phyloP scores from a whole-genome alignment of 2,329 filamentous ascomycete species.

The Neopestalotiopsis clavispora region DNA sequence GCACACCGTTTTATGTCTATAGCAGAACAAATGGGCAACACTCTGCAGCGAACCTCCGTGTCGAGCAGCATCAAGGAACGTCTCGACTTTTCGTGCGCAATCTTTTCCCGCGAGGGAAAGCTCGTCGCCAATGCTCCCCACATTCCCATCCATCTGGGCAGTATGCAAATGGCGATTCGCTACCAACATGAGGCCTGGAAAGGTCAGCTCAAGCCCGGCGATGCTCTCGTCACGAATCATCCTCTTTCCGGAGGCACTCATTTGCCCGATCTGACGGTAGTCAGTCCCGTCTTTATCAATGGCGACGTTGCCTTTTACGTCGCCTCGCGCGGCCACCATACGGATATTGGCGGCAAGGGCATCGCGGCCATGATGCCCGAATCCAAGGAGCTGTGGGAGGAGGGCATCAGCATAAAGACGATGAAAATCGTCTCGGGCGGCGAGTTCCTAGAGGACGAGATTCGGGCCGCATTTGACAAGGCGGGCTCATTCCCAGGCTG shows the following conservation, averaged over 20 bases:
- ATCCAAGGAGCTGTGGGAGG: conserved; percentile 45
- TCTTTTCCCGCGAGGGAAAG: conserved; percentile 75
- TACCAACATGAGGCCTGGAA: conserved; percentile 72
- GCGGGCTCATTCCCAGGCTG: conserved; percentile 40
- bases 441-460: conserved; percentile 37
- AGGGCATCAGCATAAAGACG: conserved; percentile 43
- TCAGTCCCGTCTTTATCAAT: conserved; percentile 25
- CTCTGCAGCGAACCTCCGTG: conserved; percentile 77
- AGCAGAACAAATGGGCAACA: conserved; percentile 81
- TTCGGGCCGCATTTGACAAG: conserved; percentile 34
- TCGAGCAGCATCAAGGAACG: conserved; percentile 81
- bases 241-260: conserved; percentile 27
- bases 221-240: conserved; percentile 76
- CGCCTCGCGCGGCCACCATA: conserved; percentile 24
- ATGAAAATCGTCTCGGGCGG: conserved; percentile 42
- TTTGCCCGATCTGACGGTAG: conserved; percentile 26
- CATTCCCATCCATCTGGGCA: conserved; percentile 75
- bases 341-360: conserved; percentile 49
- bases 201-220: conserved; percentile 72
- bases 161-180: conserved; percentile 76
- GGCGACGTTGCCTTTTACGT: conserved; percentile 25
- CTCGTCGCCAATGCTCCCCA: conserved; percentile 78
- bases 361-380: conserved; percentile 48
- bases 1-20: conserved; percentile 84
- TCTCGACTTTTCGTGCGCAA: conserved; percentile 79